Conservation (phyloP, 2,329 filamentous ascomycete species). For the Alternaria viburni region DNA sequence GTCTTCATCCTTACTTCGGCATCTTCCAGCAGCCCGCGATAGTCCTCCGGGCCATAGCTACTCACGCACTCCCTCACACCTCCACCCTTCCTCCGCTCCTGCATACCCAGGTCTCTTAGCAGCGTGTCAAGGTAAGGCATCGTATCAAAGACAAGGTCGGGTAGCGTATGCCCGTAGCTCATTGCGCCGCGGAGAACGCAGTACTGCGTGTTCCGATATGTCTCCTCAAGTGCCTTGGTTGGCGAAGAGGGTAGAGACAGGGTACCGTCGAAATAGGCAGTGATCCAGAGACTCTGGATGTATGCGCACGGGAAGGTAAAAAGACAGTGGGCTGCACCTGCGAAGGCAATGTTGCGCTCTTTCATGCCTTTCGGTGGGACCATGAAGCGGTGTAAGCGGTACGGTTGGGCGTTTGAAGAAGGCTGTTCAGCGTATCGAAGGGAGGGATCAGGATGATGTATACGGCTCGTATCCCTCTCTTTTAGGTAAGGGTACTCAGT, state of each 20-base stretch:
- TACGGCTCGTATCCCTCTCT: constrained; percentile 21
- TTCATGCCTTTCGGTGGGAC: constrained; percentile 35
- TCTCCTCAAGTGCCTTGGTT: constrained; percentile 31
- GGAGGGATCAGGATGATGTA: constrained; percentile 25
- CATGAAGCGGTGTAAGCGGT: constrained; percentile 54
- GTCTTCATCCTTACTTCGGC: constrained; percentile 56
- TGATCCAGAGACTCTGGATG: constrained; percentile 56
- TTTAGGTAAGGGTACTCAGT: constrained; percentile 22
- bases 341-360: constrained; percentile 23
- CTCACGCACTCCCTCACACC: constrained; percentile 26
- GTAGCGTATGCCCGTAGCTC: constrained; percentile 72
- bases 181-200: constrained; percentile 73
- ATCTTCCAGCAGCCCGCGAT: constrained; percentile 55
- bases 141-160: constrained; percentile 40
- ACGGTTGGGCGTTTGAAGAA: constrained; percentile 25
- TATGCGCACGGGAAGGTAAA: constrained; percentile 47
- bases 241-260: constrained; percentile 42
- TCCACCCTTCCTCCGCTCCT: constrained; percentile 24
- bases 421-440: constrained; percentile 18
- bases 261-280: constrained; percentile 66
- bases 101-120: constrained; percentile 30
- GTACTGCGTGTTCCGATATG: constrained; percentile 70
- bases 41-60: constrained; percentile 60
- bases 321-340: constrained; percentile 44
- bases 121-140: constrained; percentile 40